A percentile compares a stretch with the other conserved stretches of the same genome.
phyloP scores from a whole-genome alignment of 2,329 filamentous ascomycete species.

The Lasiodiplodia sp. region DNA sequence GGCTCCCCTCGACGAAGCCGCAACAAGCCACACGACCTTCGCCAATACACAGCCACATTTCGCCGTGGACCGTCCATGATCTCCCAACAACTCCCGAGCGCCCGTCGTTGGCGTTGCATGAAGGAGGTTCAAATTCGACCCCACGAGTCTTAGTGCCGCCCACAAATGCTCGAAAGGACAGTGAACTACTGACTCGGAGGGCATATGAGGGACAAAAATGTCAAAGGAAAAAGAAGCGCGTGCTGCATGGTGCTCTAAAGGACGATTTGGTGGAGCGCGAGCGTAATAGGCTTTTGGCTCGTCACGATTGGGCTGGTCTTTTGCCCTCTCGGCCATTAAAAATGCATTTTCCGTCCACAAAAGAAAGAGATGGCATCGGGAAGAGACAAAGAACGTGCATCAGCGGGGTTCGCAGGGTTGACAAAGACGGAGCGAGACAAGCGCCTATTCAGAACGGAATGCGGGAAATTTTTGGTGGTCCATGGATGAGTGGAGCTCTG shows the following conservation, averaged over 20 bases:
- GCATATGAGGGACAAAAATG: not conserved
- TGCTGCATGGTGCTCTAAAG: not conserved
- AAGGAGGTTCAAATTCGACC: not conserved
- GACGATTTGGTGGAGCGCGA: conserved; percentile 35
- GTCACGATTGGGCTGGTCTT: conserved; percentile 46
- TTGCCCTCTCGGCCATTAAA: conserved; percentile 39
- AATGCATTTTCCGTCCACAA: conserved; percentile 39
- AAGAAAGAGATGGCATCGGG: conserved; percentile 42
- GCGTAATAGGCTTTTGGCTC: conserved; percentile 41
- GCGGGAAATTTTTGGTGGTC: conserved; percentile 10
- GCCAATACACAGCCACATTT: conserved; percentile 10
- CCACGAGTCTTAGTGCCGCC: not conserved
- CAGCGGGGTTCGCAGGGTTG: not conserved
- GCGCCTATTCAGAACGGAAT: not conserved
- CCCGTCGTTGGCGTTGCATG: not conserved
- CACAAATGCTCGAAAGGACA: not conserved
- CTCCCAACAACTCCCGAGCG: not conserved
- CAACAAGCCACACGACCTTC: not conserved
- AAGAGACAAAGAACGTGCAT: conserved; percentile 41
- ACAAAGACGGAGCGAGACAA: not conserved
- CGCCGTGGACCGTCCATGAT: conserved; percentile 1
- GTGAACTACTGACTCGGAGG: not conserved
- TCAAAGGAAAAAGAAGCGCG: not conserved
- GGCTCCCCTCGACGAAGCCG: conserved; percentile 7
- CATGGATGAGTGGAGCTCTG: conserved; percentile 34